phyloP scores from a whole-genome alignment of 78 protist genomes.

The Pigoraptor vietnamica region DNA sequence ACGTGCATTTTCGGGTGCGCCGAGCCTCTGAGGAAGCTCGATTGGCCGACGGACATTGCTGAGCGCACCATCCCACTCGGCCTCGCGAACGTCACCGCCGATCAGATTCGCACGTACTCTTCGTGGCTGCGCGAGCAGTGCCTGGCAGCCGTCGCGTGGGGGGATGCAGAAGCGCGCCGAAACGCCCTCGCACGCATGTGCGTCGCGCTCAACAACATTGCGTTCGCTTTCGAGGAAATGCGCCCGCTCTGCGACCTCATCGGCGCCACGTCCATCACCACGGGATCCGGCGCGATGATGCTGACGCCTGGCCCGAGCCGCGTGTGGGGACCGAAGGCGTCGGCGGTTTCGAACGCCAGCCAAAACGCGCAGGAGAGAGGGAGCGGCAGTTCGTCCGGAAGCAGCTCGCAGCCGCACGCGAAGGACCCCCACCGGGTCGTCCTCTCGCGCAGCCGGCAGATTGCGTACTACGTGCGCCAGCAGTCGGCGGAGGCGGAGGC shows the following conservation, averaged over 20 bases:
- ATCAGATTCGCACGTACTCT: background rate
- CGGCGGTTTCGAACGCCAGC: background rate
- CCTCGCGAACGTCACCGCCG: background rate
- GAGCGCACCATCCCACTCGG: background rate
- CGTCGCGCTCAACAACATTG: background rate
- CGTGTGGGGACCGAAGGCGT: background rate
- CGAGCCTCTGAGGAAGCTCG: background rate
- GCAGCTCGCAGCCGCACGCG: background rate
- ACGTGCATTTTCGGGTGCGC: background rate
- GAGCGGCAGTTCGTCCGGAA: background rate
- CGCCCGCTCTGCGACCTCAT: background rate
- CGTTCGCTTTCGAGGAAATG: background rate
- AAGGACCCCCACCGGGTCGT: background rate
- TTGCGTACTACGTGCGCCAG: background rate
- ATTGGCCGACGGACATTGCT: background rate
- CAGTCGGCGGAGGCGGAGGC: background rate
- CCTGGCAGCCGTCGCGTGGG: background rate
- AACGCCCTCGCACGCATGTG: background rate
- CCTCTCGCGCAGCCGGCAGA: background rate
- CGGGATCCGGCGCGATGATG: background rate
- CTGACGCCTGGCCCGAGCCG: background rate
- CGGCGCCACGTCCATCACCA: background rate
- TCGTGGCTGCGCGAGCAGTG: background rate
- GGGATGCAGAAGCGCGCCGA: background rate
- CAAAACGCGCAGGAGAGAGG: background rate